Conservation (phyloP, 1,284 basidiomycete genomes). For the Mycosarcoma mackinlayi region DNA sequence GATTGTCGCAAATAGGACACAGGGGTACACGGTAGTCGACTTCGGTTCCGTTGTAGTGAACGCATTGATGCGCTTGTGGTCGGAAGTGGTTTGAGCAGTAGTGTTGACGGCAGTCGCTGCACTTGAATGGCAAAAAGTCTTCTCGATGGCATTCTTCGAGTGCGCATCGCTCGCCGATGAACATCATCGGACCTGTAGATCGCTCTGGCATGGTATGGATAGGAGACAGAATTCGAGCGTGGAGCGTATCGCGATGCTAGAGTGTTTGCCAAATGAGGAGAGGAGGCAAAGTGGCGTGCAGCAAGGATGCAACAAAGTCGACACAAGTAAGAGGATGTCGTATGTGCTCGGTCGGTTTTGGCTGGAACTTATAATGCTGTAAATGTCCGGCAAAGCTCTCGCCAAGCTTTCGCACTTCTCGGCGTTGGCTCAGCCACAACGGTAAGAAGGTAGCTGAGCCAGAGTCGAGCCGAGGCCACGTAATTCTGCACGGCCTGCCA, state of each 20-base stretch:
- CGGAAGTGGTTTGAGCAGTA: conserved; percentile 55
- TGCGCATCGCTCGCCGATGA: conserved; percentile 59
- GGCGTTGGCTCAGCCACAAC: too few species aligned
- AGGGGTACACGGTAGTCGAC: conserved; percentile 55
- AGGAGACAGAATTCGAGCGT: not conserved
- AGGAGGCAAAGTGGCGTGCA: not conserved
- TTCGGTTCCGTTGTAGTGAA: conserved; percentile 15
- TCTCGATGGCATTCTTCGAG: conserved; percentile 57
- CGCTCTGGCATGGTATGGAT: conserved; percentile 38
- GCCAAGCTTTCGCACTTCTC: too few species aligned
- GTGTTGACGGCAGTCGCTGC: conserved; percentile 54
- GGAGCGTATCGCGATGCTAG: not conserved
- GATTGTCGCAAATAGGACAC: conserved; percentile 60
- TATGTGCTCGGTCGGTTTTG: too few species aligned
- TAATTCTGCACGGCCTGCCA: too few species aligned
- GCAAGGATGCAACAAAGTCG: too few species aligned
- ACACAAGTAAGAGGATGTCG: too few species aligned
- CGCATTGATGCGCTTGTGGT: conserved; percentile 46
- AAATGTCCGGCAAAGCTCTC: too few species aligned
- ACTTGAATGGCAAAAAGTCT: conserved; percentile 62
- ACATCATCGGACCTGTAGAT: conserved; percentile 58
- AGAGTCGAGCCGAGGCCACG: too few species aligned
- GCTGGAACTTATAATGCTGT: too few species aligned
- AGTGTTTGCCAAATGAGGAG: not conserved
- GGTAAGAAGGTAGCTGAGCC: too few species aligned